phyloP scores from a whole-genome alignment of 805 yeast species.

The Kodamaea fukazawae region DNA sequence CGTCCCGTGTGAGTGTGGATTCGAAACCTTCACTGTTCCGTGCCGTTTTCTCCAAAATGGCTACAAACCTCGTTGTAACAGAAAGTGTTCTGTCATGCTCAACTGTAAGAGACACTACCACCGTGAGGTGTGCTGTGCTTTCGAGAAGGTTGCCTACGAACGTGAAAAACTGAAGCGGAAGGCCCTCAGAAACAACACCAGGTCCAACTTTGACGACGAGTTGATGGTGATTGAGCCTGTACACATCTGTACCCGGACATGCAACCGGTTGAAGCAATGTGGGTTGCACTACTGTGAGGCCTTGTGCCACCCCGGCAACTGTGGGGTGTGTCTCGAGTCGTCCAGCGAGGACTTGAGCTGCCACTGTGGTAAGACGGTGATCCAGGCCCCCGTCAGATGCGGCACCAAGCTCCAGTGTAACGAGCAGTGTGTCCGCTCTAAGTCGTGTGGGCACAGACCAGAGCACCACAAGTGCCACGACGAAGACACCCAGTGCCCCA shows the following conservation, averaged over 20 bases:
- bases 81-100: slow-evolving; percentile 70
- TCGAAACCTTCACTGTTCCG: slow-evolving; percentile 55
- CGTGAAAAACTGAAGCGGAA: slow-evolving; percentile 55
- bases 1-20: slow-evolving; percentile 61
- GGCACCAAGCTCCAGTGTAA: slow-evolving; percentile 66
- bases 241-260: slow-evolving; percentile 68
- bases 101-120: slow-evolving; percentile 85
- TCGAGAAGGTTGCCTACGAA: slow-evolving; percentile 56
- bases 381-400: slow-evolving; percentile 82
- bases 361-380: slow-evolving; percentile 74
- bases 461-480: slow-evolving; percentile 76
- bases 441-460: slow-evolving; percentile 67
- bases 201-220: slow-evolving; percentile 44
- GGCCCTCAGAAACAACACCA: slow-evolving; percentile 45
- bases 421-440: slow-evolving; percentile 58
- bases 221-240: slow-evolving; percentile 62
- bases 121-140: slow-evolving; percentile 63
- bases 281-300: slow-evolving; percentile 61
- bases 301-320: slow-evolving; percentile 76
- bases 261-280: slow-evolving; percentile 63
- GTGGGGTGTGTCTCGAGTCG: slow-evolving; percentile 78
- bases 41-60: slow-evolving; percentile 58
- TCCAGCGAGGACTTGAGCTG: slow-evolving; percentile 77
- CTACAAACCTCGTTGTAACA: slow-evolving; percentile 56
- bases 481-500: slow-evolving; percentile 65